Conservation (phyloP, 148 eudicot species). For the Hydrangea macrophylla region DNA sequence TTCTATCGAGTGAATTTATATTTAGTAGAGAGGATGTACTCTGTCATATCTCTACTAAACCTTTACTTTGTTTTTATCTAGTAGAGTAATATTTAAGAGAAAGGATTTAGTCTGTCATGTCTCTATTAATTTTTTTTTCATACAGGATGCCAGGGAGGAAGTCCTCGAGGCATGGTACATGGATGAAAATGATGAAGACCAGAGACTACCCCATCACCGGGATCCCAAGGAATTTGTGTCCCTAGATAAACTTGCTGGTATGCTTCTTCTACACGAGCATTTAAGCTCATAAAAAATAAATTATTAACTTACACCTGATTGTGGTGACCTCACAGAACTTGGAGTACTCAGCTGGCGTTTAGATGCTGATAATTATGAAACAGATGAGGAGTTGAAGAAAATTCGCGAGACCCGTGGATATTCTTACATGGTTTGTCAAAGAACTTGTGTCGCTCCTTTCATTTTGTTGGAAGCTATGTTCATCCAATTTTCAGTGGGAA, state of each 20-base stretch:
- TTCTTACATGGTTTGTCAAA: slow-evolving; percentile 64
- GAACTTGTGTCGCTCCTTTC: slow-evolving; percentile 13
- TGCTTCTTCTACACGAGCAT: neutral
- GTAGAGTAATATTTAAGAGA: neutral
- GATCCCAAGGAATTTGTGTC: slow-evolving; percentile 84
- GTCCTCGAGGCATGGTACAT: slow-evolving; percentile 97
- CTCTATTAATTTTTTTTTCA: neutral
- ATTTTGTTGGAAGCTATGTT: too few species aligned
- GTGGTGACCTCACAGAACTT: slow-evolving; percentile 43
- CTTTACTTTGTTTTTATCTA: too few species aligned
- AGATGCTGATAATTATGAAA: slow-evolving; percentile 93
- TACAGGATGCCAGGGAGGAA: slow-evolving; percentile 81
- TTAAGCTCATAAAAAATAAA: neutral
- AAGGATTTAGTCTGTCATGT: neutral
- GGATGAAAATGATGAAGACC: slow-evolving; percentile 89
- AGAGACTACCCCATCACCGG: slow-evolving; percentile 85
- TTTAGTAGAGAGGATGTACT: too few species aligned
- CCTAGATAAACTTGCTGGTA: slow-evolving; percentile 68
- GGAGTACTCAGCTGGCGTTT: slow-evolving; percentile 88
- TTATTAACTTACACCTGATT: neutral
- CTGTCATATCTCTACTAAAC: neutral
- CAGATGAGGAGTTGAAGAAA: slow-evolving; percentile 80
- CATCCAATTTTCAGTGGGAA: neutral
- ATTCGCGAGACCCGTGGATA: slow-evolving; percentile 87
- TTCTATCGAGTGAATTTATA: too few species aligned